These are phyloP conservation scores for Colletotrichum cuscutae DNA, from an alignment of 2,329 filamentous ascomycete species.

Conservation along the genomic window DNA sequence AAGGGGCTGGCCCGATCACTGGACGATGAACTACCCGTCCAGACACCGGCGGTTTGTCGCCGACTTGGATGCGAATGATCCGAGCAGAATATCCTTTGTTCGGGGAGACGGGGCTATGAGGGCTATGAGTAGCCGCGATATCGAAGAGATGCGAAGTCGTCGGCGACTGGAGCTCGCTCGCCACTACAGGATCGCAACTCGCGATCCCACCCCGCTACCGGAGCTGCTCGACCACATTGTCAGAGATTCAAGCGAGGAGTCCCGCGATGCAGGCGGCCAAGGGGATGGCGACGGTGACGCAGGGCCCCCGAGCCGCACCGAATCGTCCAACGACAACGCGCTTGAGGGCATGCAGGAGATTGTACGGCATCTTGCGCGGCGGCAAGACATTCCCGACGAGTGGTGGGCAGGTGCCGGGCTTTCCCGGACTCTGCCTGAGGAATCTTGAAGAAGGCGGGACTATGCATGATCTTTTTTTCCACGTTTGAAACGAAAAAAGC, in stretches of 20 bases:
- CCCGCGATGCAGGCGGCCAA: slow-evolving; percentile 5
- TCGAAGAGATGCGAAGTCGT: slow-evolving; percentile 24
- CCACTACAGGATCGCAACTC: slow-evolving; percentile 19
- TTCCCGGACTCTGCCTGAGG: slow-evolving; percentile 64
- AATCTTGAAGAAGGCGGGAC: slow-evolving; percentile 40
- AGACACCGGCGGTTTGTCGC: slow-evolving; percentile 33
- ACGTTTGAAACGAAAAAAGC: slow-evolving; percentile 1
- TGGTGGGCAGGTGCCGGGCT: slow-evolving; percentile 82
- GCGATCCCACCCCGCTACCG: slow-evolving; percentile 18
- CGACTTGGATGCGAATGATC: slow-evolving; percentile 27
- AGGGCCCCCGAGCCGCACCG: slow-evolving; percentile 27
- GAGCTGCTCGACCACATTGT: slow-evolving; percentile 19
- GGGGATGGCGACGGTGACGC: slow-evolving; percentile 23
- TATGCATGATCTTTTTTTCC: background rate
- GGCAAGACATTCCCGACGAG: slow-evolving; percentile 82
- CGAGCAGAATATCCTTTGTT: slow-evolving; percentile 27
- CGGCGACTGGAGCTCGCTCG: slow-evolving; percentile 27
- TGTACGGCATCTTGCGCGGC: slow-evolving; percentile 73
- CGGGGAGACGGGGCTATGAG: background rate
- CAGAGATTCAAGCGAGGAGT: slow-evolving; percentile 24
- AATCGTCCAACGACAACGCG: slow-evolving; percentile 48
- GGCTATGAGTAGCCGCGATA: background rate
- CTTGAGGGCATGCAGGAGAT: slow-evolving; percentile 76
- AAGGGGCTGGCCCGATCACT: slow-evolving; percentile 25
- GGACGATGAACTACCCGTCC: slow-evolving; percentile 34